These are phyloP conservation scores for Alternaria ventricosa DNA, from an alignment of 2,329 filamentous ascomycete species.

Conservation along the genomic window DNA sequence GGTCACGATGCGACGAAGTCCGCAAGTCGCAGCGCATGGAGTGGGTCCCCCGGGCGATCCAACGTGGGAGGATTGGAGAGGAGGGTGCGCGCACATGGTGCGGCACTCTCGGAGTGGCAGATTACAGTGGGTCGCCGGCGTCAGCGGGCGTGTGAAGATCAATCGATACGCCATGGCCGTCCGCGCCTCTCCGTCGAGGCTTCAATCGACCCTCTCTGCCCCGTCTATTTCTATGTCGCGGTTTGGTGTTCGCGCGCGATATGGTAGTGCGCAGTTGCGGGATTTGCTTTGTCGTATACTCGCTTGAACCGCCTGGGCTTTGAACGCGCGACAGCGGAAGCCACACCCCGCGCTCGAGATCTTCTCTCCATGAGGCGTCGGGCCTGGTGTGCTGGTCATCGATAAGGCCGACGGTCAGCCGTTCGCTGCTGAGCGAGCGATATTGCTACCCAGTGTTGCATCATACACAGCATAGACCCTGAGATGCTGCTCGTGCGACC, in stretches of 20 bases:
- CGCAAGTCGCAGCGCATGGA: not conserved
- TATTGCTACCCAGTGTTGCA: not conserved
- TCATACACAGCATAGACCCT: not conserved
- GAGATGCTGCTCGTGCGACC: constrained; percentile 24
- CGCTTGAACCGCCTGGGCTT: not conserved
- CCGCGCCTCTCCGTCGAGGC: constrained; percentile 4
- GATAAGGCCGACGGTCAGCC: constrained; percentile 17
- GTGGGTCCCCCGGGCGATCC: not conserved
- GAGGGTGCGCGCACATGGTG: not conserved
- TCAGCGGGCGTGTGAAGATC: constrained; percentile 8
- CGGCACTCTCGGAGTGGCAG: constrained; percentile 1
- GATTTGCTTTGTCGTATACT: not conserved
- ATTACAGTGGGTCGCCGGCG: constrained; percentile 10
- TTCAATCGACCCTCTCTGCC: not conserved
- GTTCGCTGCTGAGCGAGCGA: not conserved
- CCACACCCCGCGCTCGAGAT: constrained; percentile 12
- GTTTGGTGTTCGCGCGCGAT: not conserved
- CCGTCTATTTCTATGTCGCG: not conserved
- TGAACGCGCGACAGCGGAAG: constrained; percentile 1
- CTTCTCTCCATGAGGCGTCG: constrained; percentile 7
- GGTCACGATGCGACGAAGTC: not conserved
- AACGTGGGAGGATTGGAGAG: not conserved
- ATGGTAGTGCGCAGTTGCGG: not conserved
- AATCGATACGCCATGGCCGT: constrained; percentile 5
- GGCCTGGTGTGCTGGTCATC: constrained; percentile 14